Evolutionary conservation across 371 early-diverging fungal species (phyloP).

Genomic region (Parasitella parasitica): DNA sequence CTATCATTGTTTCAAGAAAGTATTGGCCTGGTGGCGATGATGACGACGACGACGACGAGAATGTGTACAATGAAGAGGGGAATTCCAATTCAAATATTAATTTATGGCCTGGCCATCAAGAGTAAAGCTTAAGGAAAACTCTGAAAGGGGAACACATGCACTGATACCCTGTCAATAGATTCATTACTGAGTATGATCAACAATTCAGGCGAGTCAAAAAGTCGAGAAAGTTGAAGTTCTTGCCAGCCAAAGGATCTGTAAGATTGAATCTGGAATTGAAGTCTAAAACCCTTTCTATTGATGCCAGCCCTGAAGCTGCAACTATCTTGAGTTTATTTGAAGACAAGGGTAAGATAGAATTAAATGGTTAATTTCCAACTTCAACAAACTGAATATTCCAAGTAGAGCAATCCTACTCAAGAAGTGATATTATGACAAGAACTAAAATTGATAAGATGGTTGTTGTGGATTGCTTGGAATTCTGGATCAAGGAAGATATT

Average conservation of each 20-base stretch:
- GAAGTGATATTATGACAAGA: slow-evolving; percentile 13
- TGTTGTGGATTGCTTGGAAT: slow-evolving; percentile 18
- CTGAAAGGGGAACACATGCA: background rate
- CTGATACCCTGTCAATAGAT: background rate
- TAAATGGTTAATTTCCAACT: too few species aligned
- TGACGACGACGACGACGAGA: slow-evolving; percentile 19
- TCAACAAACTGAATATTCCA: background rate
- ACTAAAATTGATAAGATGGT: background rate
- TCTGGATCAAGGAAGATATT: slow-evolving; percentile 24
- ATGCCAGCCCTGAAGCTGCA: slow-evolving; percentile 26
- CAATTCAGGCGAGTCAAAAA: slow-evolving; percentile 22
- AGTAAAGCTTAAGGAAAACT: background rate
- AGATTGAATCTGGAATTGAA: slow-evolving; percentile 30
- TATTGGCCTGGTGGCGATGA: slow-evolving; percentile 39
- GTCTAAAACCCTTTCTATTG: slow-evolving; percentile 3
- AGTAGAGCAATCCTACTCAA: slow-evolving; percentile 9
- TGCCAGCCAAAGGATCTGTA: slow-evolving; percentile 26
- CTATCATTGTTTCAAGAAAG: slow-evolving; percentile 25
- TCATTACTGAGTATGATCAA: slow-evolving; percentile 17
- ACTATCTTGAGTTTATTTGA: slow-evolving; percentile 28
- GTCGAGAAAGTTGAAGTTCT: slow-evolving; percentile 27
- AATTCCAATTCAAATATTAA: background rate
- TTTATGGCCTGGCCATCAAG: background rate
- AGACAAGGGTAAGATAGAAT: slow-evolving; percentile 15
- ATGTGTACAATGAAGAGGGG: slow-evolving; percentile 8